Evolutionary conservation across 1,284 basidiomycete genomes (phyloP), one percentile per base, ranked within the genome.

Genomic region (Rhodotorula sp.): DNA sequence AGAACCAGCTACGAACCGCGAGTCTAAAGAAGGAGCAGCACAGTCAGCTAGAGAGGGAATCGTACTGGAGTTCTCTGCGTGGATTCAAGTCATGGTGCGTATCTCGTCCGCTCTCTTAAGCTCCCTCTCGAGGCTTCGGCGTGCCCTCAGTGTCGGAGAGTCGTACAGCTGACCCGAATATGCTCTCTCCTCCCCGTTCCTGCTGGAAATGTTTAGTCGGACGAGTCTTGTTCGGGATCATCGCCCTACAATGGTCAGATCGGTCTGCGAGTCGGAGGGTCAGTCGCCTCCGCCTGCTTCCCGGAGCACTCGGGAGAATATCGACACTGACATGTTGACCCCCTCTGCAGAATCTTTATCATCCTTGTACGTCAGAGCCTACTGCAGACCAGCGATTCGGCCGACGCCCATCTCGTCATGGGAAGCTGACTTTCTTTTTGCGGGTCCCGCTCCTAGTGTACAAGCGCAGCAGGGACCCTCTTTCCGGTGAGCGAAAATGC

Each of bases 261-360:
- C 34, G 77, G 66, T 66, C 78, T 68, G 70, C 78, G 70, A 1
- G 87, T 97, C 69, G 95, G 87, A 56, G 54, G 54, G 54, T 56
- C 26, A 29, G 54, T 56, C 48, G 7, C 23, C 14, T 51, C 23
- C 54, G n/a, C 21, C 1, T 31, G 14, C 26, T 26, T 29, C 54
- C 14, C 26, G n/a, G 12, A 10, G 54, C 16, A 26, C 3, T 10
- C 54, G 15, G 26, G n/a, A 1, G n/a, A 43, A 14, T 3, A 10
- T 10, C 34, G 39, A 10, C 39, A 31, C 54, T 29, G 54, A 29
- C 54, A 12, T 15, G 14, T 31, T 6, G 8, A n/a, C n/a, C 3
- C 16, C 6, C 29, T 10, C 5, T 26, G 26, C 3, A 88, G 92
- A 39, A 86, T 98, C 79, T 97, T 98, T 82, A 87, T 98, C 81